These are phyloP conservation scores for Colletotrichum sp. DNA, from an alignment of 2,329 filamentous ascomycete genomes.

Conservation along the genomic window DNA sequence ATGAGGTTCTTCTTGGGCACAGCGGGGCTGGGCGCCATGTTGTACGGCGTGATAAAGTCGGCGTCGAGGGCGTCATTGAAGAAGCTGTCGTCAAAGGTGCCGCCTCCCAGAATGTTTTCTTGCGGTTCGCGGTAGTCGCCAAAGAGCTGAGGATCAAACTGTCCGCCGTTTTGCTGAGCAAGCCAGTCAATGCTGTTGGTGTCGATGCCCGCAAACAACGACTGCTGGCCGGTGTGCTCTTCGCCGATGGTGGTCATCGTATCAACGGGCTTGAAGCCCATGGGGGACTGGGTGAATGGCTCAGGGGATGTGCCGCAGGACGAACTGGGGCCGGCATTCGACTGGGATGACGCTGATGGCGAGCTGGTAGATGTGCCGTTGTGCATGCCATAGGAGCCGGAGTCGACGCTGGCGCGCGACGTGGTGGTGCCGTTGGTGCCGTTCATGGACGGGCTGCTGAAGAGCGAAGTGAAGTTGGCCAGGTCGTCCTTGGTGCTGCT, in stretches of 20 bases:
- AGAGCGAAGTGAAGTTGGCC: conserved; percentile 61
- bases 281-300: conserved; percentile 73
- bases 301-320: conserved; percentile 82
- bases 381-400: conserved; percentile 48
- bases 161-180: conserved; percentile 79
- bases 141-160: conserved; percentile 91
- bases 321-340: conserved; percentile 62
- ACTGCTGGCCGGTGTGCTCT: conserved; percentile 50
- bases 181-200: conserved; percentile 73
- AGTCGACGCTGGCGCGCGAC: conserved; percentile 58
- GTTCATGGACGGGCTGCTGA: conserved; percentile 55
- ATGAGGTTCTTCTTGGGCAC: conserved; percentile 72
- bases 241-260: conserved; percentile 69
- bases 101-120: conserved; percentile 74
- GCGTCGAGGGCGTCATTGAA: conserved; percentile 80
- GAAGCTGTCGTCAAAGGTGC: conserved; percentile 72
- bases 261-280: conserved; percentile 67
- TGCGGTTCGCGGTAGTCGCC: conserved; percentile 92
- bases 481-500: conserved; percentile 50
- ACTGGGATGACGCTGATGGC: conserved; percentile 67
- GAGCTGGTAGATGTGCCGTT: conserved; percentile 65
- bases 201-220: conserved; percentile 46
- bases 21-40: conserved; percentile 58
- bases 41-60: conserved; percentile 84
- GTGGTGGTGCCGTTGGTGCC: conserved; percentile 42